Conservation (phyloP, 1,284 basidiomycete species). For the Melanopsichium pennsylvanicum region DNA sequence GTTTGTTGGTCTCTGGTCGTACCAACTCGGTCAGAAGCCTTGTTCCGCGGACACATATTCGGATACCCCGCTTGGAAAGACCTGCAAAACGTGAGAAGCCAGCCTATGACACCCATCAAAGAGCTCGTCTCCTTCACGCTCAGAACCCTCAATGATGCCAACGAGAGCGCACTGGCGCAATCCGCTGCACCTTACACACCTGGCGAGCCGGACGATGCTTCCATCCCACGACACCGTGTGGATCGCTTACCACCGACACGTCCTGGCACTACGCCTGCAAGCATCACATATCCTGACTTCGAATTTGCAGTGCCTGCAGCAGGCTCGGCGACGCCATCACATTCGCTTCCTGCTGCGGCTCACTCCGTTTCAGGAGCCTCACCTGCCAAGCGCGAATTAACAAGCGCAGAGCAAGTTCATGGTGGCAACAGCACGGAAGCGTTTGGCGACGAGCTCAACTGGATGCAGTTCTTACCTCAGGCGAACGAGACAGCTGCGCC, state of each 20-base stretch:
- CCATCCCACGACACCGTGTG: conserved; percentile 11
- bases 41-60: background rate
- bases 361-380: conserved; percentile 14
- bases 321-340: conserved; percentile 13
- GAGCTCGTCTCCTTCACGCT: conserved; percentile 42
- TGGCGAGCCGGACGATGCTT: conserved; percentile 19
- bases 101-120: conserved; percentile 38
- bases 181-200: conserved; percentile 17
- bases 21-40: background rate
- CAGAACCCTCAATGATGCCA: conserved; percentile 37
- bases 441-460: conserved; percentile 25
- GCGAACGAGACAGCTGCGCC: conserved; percentile 3
- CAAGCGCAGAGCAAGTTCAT: background rate
- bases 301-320: conserved; percentile 30
- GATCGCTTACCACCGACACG: conserved; percentile 9
- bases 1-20: conserved; percentile 25
- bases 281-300: conserved; percentile 25
- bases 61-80: background rate
- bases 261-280: conserved; percentile 27
- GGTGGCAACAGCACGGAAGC: background rate
- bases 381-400: conserved; percentile 15
- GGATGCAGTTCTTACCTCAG: conserved; percentile 29
- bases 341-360: conserved; percentile 3
- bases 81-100: conserved; percentile 14
- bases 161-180: conserved; percentile 16